These are phyloP conservation scores for Jackrogersella multiformis DNA, from an alignment of 495 filamentous ascomycete genomes.

Conservation along the genomic window DNA sequence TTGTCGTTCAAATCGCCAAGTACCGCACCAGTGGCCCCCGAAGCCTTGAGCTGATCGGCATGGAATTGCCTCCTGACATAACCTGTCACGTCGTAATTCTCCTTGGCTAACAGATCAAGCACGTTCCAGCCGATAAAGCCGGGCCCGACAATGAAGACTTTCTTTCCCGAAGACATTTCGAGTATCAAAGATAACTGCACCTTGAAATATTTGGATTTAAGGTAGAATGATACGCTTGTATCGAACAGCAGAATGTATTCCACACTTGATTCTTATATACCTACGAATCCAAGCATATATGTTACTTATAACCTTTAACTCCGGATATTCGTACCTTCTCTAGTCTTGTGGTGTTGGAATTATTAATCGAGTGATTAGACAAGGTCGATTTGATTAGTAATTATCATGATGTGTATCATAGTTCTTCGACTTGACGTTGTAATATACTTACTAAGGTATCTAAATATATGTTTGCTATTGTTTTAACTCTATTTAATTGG, in stretches of 20 bases:
- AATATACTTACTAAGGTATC: too few relatives aligned
- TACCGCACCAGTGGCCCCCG: constrained; percentile 39
- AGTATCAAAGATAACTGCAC: not conserved
- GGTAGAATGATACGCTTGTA: not conserved
- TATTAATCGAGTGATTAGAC: not conserved
- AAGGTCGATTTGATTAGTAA: not conserved
- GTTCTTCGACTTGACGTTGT: not conserved
- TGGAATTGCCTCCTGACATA: constrained; percentile 45
- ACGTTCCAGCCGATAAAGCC: constrained; percentile 54
- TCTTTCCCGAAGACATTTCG: constrained; percentile 35
- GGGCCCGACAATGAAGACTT: constrained; percentile 52
- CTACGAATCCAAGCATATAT: too few relatives aligned
- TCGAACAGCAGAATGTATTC: not conserved
- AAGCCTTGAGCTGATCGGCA: constrained; percentile 33
- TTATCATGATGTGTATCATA: not conserved
- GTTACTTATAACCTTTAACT: not conserved
- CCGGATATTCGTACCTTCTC: not conserved
- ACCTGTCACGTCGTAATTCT: constrained; percentile 48
- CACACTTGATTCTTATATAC: not conserved
- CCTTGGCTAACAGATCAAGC: constrained; percentile 48
- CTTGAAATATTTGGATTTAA: not conserved
- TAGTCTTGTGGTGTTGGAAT: not conserved
- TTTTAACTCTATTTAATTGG: not conserved
- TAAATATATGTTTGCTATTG: not conserved
- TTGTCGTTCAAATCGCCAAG: constrained; percentile 40